Conservation (phyloP, 2,329 filamentous ascomycete genomes). For the Volutella citrinella region DNA sequence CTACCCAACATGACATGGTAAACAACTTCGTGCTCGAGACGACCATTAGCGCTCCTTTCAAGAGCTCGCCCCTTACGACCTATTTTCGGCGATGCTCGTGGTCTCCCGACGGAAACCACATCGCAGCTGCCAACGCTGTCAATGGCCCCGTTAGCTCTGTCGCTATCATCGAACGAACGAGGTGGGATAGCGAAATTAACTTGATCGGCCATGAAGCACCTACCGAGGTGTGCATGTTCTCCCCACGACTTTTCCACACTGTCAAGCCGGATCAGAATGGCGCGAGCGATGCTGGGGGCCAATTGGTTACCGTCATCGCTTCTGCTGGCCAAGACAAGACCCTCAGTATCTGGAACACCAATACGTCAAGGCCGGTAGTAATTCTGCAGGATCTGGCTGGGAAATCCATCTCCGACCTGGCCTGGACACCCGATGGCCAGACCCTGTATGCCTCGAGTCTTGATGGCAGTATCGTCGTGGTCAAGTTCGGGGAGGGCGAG, state of each 20-base stretch:
- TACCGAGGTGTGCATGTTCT: constrained; percentile 96
- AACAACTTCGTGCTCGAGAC: constrained; percentile 95
- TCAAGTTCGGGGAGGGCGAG: constrained; percentile 82
- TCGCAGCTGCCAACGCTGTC: constrained; percentile 93
- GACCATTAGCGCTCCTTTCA: constrained; percentile 85
- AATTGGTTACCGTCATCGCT: constrained; percentile 85
- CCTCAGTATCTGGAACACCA: constrained; percentile 96
- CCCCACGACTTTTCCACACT: constrained; percentile 81
- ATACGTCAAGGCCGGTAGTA: constrained; percentile 84
- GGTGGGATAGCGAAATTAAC: constrained; percentile 96
- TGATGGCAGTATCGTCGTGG: constrained; percentile 81
- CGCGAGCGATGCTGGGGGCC: constrained; percentile 39
- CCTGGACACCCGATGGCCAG: constrained; percentile 90
- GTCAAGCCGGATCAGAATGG: constrained; percentile 59
- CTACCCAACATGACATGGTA: constrained; percentile 89
- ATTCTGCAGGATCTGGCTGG: constrained; percentile 84
- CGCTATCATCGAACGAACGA: constrained; percentile 86
- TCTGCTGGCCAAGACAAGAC: constrained; percentile 97
- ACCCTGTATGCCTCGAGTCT: constrained; percentile 82
- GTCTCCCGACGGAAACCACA: constrained; percentile 96
- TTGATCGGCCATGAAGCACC: constrained; percentile 96
- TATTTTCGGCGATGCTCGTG: constrained; percentile 97
- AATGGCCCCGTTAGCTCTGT: constrained; percentile 97
- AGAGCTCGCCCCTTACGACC: constrained; percentile 88
- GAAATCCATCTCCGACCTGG: constrained; percentile 91